Base-by-base conservation (phyloP, 352 stramenopile genomes). In the Elongisporangium anandrum region DNA sequence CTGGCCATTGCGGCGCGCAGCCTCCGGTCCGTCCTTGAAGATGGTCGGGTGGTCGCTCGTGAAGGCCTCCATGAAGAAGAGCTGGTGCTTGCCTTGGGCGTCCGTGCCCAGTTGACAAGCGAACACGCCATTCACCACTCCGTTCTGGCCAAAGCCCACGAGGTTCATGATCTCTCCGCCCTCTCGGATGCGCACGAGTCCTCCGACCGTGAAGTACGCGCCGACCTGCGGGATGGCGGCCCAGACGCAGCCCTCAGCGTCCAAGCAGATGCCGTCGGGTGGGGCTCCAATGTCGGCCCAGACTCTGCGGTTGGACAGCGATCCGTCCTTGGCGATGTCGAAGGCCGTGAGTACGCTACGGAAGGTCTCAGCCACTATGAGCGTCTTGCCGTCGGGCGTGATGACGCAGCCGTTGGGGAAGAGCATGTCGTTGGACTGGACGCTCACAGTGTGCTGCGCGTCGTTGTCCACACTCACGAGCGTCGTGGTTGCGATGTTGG, bases 181-280 rank as follows among this genome's bases (percentile, higher is more conserved):
- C 61, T 90, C 76, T 15, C 56, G 57, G 9, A 90, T 60, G 16
- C 80, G 80, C 9, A 86, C 48, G 15, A 90, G 47, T 0, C 68
- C 80, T 1, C 79, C 80, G 6, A 59, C 65, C 19, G 72, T 76
- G 9, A 55, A 57, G 24, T 61, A 21, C 38, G 71, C 48, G 5
- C 77, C 77, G n/a, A 88, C 58, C 21, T 87, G 77, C 20, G 73
- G 75, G 2, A 88, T 56, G 3, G 77, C 72, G 3, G 50, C 72
- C 80, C 80, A 90, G 26, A 90, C 63, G 50, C 75, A 90, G n/a
- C 80, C 80, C 50, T 90, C 77, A 0, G 77, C 77, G 29, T 90
- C 80, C 17, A 87, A 57, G 12, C 69, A 73, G 59, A 90, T 90
- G 57, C 80, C 80, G 47, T 85, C 77, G 4, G 68, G 61, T 10